These are phyloP conservation scores for Durusdinium trenchii DNA, from an alignment of 73 alveolate genomes.

Conservation along the genomic window DNA sequence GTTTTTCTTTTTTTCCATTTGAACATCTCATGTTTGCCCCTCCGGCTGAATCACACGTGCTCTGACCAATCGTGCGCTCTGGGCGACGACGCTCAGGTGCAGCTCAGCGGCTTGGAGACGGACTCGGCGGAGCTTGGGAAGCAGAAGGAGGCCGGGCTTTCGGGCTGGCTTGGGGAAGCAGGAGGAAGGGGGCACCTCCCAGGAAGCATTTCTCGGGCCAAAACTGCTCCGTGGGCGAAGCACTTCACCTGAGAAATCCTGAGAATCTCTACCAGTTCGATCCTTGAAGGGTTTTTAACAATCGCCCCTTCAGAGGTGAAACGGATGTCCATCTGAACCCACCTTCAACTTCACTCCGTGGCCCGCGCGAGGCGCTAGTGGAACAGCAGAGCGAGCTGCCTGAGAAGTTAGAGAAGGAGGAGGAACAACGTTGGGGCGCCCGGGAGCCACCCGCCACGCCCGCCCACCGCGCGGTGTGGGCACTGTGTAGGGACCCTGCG, in stretches of 20 bases:
- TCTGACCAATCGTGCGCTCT: no score
- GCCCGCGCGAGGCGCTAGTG: constrained; percentile 11
- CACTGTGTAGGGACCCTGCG: no score
- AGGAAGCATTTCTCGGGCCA: neutral
- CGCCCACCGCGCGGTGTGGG: no score
- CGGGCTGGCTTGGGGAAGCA: neutral
- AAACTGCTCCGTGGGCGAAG: no score
- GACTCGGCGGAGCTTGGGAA: constrained; percentile 66
- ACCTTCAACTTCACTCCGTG: neutral
- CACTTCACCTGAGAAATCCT: no score
- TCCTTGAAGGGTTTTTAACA: neutral
- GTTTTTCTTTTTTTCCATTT: no score
- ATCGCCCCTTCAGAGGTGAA: neutral
- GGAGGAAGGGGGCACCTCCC: neutral
- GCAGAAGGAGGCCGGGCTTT: constrained; percentile 54
- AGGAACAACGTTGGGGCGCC: constrained; percentile 20
- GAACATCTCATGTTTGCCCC: no score
- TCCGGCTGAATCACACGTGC: no score
- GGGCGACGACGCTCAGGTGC: constrained; percentile 57
- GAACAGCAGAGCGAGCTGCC: constrained; percentile 61
- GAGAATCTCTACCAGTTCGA: neutral
- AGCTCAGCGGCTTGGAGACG: constrained; percentile 19
- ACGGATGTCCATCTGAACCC: no score
- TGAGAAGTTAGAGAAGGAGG: constrained; percentile 53
- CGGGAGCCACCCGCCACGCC: no score